Evolutionary conservation across 2,329 filamentous ascomycete species (phyloP), one percentile per base, ranked within the genome.

Genomic region (Didymella pomorum): DNA sequence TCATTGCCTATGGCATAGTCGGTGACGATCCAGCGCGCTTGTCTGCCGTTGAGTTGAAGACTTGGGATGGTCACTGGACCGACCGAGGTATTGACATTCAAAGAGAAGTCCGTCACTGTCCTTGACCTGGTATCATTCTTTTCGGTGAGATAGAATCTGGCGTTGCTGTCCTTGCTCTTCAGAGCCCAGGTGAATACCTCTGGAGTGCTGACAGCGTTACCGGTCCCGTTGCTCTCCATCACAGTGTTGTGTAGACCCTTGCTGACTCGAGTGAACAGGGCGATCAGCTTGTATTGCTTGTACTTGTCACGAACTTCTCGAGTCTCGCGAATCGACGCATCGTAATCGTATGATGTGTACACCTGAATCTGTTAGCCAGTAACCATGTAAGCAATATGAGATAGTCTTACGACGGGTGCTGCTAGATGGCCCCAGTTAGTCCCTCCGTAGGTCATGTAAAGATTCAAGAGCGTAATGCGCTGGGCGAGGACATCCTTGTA

Each of bases 401-500:
- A 11, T 33, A 1, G 12, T 60, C 66, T 54, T 57, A 71, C 71
- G 25, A 73, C 70, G 8, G 72, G 71, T 31, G 70, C 77, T 60
- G 71, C 66, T 67, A 76, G 79, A 51, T 85, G 81, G 8, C 81
- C 83, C 83, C 83, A 86, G 60, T 83, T 85, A 0, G 83, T 85
- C 1, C 83, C 83, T n/a, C 83, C 83, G 63, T 78, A 83, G 0
- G 79, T 77, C 74, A 85, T 84, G 62, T 85, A 85, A 14, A 85
- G 58, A 44, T 77, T 84, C 31, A 82, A 72, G 11, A 84, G 67
- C 0, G 82, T 84, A 1, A 80, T 75, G 21, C 79, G 73, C 52
- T 84, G 82, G 6, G 78, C 83, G 54, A 85, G 79, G 50, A 84
- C 81, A 62, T 84, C 83, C 66, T 85, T 85, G 67, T 85, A 86